Base-by-base conservation (phyloP, 1,284 basidiomycete species). In the Sanghuangporus weigelae region DNA sequence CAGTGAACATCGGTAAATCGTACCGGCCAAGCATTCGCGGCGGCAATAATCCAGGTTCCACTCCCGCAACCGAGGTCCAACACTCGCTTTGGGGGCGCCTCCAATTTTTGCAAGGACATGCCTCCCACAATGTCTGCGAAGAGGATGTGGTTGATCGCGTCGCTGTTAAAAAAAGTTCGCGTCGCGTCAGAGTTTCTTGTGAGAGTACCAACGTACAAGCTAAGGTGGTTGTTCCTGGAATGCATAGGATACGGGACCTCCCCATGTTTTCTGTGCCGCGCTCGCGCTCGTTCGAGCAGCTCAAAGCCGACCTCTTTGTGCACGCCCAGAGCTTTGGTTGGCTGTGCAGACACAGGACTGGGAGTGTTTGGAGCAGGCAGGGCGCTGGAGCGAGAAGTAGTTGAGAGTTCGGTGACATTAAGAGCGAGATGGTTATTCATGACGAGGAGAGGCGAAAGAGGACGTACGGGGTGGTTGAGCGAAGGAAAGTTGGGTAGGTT, bases 61-160 rank as follows among this genome's bases (percentile, higher is more conserved):
- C 84, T 85, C 3, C 93, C 93, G 70, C 90, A 93, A 0, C 93
- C 93, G 26, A 95, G 76, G 70, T 91, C 89, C 8, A 92, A 80
- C 0, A 89, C 78, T 5, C 76, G 74, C 1, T 69, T 55, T 0
- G 89, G 89, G 16, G 83, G 81, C 0, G 69, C 70, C 4, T 79
- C 74, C 57, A 86, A 84, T 50, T 78, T 74, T 68, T 84, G 79
- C 64, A 86, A 77, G 0, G 87, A 84, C 46, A 87, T 67, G 16
- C 77, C 74, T 44, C 76, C 71, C 49, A 70, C 75, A 65, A 81
- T 79, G 59, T 78, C 78, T 44, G 74, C 75, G 67, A 86, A 73
- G 73, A 87, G 85, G 77, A 87, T 80, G 62, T 81, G 78, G 69
- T 88, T 83, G 86, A 87, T 89, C 60, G 83, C 82, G 67, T 90